Percentiles rank a stretch among this genome's conserved stretches.
phyloP scores from a whole-genome alignment of 441 rosid species.

The Populus hybrid region DNA sequence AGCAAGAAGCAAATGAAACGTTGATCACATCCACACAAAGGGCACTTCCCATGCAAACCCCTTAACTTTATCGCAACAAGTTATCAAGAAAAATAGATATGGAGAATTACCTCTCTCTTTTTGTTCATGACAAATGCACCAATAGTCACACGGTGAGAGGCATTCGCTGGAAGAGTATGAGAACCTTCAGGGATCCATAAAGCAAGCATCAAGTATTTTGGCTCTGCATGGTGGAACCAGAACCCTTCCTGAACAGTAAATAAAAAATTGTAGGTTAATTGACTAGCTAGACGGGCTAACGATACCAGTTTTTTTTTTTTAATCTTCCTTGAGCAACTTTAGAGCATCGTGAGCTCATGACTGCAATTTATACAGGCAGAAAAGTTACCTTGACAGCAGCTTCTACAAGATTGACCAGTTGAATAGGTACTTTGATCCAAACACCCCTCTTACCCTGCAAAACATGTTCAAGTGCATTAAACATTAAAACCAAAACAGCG shows the following conservation, averaged over 20 bases:
- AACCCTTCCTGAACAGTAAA: slow-evolving; percentile 70
- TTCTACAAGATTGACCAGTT: slow-evolving; percentile 61
- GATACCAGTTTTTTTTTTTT: neutral
- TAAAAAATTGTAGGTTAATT: neutral
- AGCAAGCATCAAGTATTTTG: slow-evolving; percentile 72
- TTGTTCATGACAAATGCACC: slow-evolving; percentile 83
- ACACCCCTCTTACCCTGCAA: slow-evolving; percentile 76
- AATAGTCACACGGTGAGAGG: slow-evolving; percentile 69
- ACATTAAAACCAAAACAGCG: neutral
- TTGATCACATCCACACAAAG: neutral
- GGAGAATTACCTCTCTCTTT: slow-evolving; percentile 57
- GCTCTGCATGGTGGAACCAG: slow-evolving; percentile 90
- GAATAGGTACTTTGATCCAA: slow-evolving; percentile 84
- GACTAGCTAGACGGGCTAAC: neutral
- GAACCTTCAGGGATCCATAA: slow-evolving; percentile 68
- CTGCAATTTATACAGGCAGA: neutral
- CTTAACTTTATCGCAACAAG: neutral
- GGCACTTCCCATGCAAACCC: neutral
- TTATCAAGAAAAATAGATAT: neutral
- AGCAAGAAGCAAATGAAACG: neutral
- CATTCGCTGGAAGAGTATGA: slow-evolving; percentile 75
- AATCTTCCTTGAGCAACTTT: neutral
- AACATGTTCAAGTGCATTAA: neutral
- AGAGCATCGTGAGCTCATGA: neutral
- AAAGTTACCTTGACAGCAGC: slow-evolving; percentile 58